phyloP scores from a whole-genome alignment of 2,329 filamentous ascomycete genomes.

The Epicoccum sorghinum region DNA sequence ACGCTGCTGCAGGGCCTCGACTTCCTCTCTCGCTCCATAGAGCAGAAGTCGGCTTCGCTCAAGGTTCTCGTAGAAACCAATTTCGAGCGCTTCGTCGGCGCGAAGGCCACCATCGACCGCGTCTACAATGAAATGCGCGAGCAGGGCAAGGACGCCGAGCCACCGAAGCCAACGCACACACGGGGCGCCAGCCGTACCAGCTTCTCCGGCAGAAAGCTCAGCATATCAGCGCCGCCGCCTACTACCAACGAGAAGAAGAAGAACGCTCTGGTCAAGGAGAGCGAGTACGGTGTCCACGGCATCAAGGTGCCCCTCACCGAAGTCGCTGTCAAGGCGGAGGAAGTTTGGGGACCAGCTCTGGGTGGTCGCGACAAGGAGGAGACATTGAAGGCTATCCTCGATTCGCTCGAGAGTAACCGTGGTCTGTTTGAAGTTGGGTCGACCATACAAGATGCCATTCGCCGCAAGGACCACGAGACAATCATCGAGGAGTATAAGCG shows the following conservation, averaged over 20 bases:
- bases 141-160: conserved; percentile 63
- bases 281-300: conserved; percentile 53
- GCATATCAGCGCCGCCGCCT: conserved; percentile 29
- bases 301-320: conserved; percentile 90
- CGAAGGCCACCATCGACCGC: conserved; percentile 97
- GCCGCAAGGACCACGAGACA: conserved; percentile 86
- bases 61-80: conserved; percentile 97
- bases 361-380: conserved; percentile 91
- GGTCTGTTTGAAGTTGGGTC: conserved; percentile 82
- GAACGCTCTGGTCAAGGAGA: conserved; percentile 90
- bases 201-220: conserved; percentile 56
- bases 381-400: conserved; percentile 77
- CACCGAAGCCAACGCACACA: conserved; percentile 60
- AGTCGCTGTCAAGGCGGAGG: conserved; percentile 90
- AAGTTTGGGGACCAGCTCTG: conserved; percentile 94
- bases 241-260: conserved; percentile 69
- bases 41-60: conserved; percentile 95
- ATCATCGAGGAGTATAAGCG: conserved; percentile 85
- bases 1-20: conserved; percentile 82
- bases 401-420: conserved; percentile 77
- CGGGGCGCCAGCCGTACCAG: conserved; percentile 71
- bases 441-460: conserved; percentile 81
- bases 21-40: conserved; percentile 86
- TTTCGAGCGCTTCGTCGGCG: conserved; percentile 96
- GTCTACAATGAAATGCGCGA: conserved; percentile 95